These are phyloP conservation scores for Aspergillus diversus DNA, from an alignment of 495 filamentous ascomycete species.

Conservation along the genomic window DNA sequence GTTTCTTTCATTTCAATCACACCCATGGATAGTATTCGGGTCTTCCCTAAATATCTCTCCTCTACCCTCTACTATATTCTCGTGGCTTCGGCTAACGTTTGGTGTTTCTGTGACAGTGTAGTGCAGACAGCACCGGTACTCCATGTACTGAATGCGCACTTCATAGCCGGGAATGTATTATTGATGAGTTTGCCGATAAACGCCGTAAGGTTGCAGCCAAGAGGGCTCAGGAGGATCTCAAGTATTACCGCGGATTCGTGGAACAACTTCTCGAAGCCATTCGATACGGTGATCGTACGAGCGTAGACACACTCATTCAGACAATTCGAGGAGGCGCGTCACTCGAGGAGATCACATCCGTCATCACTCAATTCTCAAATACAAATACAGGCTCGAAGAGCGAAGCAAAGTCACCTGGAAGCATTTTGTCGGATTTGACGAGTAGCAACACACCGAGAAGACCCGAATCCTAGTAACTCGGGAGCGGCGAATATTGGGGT, in stretches of 20 bases:
- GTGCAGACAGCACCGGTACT: slow-evolving; percentile 33
- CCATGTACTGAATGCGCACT: slow-evolving; percentile 41
- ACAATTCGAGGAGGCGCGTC: slow-evolving; percentile 32
- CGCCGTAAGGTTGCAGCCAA: slow-evolving; percentile 45
- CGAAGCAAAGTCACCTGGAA: neutral
- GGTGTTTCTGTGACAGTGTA: slow-evolving; percentile 22
- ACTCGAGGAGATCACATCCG: slow-evolving; percentile 25
- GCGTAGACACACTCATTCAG: slow-evolving; percentile 31
- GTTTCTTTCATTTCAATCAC: neutral
- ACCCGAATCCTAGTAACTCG: neutral
- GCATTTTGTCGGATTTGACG: neutral
- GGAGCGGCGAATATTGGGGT: neutral
- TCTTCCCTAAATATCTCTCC: neutral
- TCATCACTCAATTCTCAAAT: slow-evolving; percentile 7
- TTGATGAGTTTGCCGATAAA: slow-evolving; percentile 44
- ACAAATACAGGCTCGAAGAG: neutral
- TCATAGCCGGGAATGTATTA: slow-evolving; percentile 42
- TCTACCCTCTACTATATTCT: neutral
- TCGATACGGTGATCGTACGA: slow-evolving; percentile 25
- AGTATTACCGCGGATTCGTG: slow-evolving; percentile 33
- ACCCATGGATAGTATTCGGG: neutral
- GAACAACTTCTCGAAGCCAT: slow-evolving; percentile 36
- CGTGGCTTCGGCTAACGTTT: neutral
- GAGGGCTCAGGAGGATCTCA: slow-evolving; percentile 35
- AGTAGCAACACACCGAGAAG: neutral